A percentile compares a stretch with the other conserved stretches of the same genome.
Conservation (phyloP, 1,284 basidiomycete species). For the Ganoderma sinense region DNA sequence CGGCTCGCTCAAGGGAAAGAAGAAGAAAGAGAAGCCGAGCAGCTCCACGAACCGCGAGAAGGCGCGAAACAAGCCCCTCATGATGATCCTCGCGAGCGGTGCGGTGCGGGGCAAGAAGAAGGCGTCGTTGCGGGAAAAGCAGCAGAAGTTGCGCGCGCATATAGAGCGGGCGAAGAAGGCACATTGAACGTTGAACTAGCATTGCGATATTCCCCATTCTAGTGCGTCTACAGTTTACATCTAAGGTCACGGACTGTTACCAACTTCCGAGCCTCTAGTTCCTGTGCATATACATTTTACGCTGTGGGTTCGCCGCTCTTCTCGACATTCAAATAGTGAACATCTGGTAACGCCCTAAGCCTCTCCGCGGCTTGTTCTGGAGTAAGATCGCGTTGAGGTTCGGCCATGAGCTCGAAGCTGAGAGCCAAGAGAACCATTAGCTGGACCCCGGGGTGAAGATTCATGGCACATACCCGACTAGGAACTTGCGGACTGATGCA, state of each 20-base stretch:
- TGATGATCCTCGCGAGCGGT: constrained; percentile 87
- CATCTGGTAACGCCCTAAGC: constrained; percentile 58
- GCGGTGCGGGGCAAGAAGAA: constrained; percentile 89
- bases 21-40: constrained; percentile 81
- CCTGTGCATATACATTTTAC: constrained; percentile 23
- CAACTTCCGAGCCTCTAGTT: constrained; percentile 9
- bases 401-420: constrained; percentile 92
- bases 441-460: neutral
- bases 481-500: constrained; percentile 87
- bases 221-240: constrained; percentile 3
- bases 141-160: constrained; percentile 77
- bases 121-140: constrained; percentile 87
- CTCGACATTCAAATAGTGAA: constrained; percentile 56
- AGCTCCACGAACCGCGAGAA: constrained; percentile 92
- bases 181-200: constrained; percentile 26
- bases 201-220: neutral
- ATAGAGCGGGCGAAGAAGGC: constrained; percentile 74
- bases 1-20: constrained; percentile 89
- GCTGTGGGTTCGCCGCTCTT: constrained; percentile 12
- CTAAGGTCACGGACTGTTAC: neutral
- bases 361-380: constrained; percentile 87
- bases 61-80: constrained; percentile 90
- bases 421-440: constrained; percentile 1
- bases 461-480: constrained; percentile 76
- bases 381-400: constrained; percentile 91